Base-by-base conservation (phyloP, 1,284 basidiomycete species). In the Coniferiporia sulphurascens region DNA sequence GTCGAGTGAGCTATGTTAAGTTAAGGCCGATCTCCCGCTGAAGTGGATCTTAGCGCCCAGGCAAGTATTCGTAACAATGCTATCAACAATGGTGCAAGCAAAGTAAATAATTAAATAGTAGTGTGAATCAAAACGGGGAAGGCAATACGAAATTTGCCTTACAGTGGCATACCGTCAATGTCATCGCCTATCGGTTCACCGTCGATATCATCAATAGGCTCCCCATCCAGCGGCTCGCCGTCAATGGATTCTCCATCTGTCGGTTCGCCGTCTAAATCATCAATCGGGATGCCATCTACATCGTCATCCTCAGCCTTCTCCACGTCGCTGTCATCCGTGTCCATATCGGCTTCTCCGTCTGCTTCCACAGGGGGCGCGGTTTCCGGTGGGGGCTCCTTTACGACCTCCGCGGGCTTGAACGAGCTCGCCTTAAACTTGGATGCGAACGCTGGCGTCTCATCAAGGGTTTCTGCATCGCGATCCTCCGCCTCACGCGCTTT, bases 401-500 rank as follows among this genome's bases (percentile, higher is more conserved):
- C 67, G 34, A 76, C 78, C 22, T 74, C 75, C 0, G 91, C 89
- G 3, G 85, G 83, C 65, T 87, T 84, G 75, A 92, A 92, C 12
- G 86, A 79, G 67, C 83, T 88, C 6, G 84, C 76, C 71, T 92
- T 95, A 80, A 95, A 95, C 58, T 83, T 83, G 35, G 83, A 84
- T 12, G 78, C 69, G 56, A 80, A 79, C 1, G 60, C 69, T 6
- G 70, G 67, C 7, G 66, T 66, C 54, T 48, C 69, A 58, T 69
- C 73, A 67, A 67, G 63, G 15, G 61, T 63, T 19, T 67, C 69
- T 45, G 64, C 67, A 27, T 66, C 66, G 49, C 73, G 73, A 9
- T 73, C 71, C 58, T 69, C 69, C 19, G 67, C 62, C 49, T 73
- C 69, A 15, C 70, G 70, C 0, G 68, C 65, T 35, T 68, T 69